Evolutionary conservation across 441 rosid species (phyloP).

Genomic region (Adansonia madagascariensis): DNA sequence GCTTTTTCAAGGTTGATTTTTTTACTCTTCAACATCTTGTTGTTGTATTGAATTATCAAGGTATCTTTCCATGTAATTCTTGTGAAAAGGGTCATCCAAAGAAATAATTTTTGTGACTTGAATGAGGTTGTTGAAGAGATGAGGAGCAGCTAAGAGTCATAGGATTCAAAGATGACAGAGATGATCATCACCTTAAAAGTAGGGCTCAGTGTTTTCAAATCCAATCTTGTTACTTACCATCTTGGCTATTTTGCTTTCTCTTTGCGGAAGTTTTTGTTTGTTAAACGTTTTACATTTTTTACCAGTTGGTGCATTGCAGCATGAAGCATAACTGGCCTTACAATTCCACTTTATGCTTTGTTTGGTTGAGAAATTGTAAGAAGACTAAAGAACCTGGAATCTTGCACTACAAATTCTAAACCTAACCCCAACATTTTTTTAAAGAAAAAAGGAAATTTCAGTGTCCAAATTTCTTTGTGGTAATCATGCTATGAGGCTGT

Average conservation of each 20-base stretch:
- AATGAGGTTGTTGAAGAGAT: not conserved
- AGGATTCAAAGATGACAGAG: conserved; percentile 3
- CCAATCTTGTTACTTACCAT: not conserved
- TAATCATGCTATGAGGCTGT: not conserved
- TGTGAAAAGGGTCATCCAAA: conserved; percentile 3
- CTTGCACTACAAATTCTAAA: conserved; percentile 1
- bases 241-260: not conserved
- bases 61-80: not conserved
- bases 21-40: not conserved
- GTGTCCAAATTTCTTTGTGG: not conserved
- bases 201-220: not conserved
- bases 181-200: not conserved
- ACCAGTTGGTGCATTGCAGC: not conserved
- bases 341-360: not conserved
- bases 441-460: not conserved
- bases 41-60: not conserved
- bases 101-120: not conserved
- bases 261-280: not conserved
- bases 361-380: conserved; percentile 3
- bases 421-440: not conserved
- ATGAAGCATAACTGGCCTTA: not conserved
- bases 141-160: conserved; percentile 1
- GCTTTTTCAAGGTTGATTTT: not conserved
- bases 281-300: not conserved
- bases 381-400: not conserved